phyloP scores from a whole-genome alignment of 306 rosid species.

The Prinsepia uniflora region DNA sequence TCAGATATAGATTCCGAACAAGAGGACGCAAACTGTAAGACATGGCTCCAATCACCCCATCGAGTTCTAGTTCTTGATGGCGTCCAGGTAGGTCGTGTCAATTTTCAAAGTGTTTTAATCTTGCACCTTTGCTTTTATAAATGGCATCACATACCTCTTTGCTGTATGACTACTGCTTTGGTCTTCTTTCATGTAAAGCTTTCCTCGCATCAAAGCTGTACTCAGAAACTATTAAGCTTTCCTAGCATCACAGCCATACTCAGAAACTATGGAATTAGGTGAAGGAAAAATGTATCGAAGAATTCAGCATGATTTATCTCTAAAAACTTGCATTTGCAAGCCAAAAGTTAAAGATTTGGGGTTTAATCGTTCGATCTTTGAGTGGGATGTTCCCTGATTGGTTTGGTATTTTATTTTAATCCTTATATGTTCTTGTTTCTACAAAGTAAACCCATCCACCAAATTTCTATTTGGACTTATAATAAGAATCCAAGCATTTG shows the following conservation, averaged over 20 bases:
- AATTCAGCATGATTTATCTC: background rate
- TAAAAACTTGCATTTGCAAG: background rate
- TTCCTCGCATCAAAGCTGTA: background rate
- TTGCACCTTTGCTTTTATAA: background rate
- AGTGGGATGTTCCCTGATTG: background rate
- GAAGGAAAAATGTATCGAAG: background rate
- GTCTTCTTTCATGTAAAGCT: slow-evolving; percentile 4
- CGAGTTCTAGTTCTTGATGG: slow-evolving; percentile 86
- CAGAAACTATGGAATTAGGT: background rate
- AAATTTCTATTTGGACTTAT: background rate
- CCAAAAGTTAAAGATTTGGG: background rate
- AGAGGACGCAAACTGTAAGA: slow-evolving; percentile 33
- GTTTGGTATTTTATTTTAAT: background rate
- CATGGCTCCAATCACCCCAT: slow-evolving; percentile 56
- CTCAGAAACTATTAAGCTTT: background rate
- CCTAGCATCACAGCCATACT: background rate
- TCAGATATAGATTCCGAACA: slow-evolving; percentile 35
- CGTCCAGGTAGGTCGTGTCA: slow-evolving; percentile 49
- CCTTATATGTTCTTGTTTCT: background rate
- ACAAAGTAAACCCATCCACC: background rate
- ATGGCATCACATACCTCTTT: slow-evolving; percentile 1
- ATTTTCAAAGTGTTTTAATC: slow-evolving; percentile 6
- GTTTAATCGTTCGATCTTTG: background rate
- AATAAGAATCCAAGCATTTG: background rate
- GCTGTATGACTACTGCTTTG: background rate